These are phyloP conservation scores for Krasilnikovozyma curviuscula DNA, from an alignment of 768 basidiomycete genomes.

Conservation along the genomic window DNA sequence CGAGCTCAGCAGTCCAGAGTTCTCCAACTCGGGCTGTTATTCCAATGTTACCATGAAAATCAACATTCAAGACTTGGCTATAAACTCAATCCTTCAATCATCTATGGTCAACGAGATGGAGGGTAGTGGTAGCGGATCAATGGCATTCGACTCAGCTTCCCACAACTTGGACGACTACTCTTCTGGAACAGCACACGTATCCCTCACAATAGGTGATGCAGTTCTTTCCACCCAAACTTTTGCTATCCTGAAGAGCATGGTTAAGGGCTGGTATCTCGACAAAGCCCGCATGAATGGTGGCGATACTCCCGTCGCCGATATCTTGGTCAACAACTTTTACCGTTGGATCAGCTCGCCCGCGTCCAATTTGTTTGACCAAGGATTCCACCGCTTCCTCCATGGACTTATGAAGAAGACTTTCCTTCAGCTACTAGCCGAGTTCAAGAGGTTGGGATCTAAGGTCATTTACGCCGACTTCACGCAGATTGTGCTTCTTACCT, in stretches of 20 bases:
- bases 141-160: constrained; percentile 81
- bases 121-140: constrained; percentile 67
- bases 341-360: constrained; percentile 77
- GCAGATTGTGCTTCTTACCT: constrained; percentile 71
- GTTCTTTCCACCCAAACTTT: constrained; percentile 76
- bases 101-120: constrained; percentile 92
- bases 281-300: constrained; percentile 44
- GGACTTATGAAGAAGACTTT: constrained; percentile 96
- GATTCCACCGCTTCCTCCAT: constrained; percentile 78
- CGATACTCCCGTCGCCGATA: constrained; percentile 34
- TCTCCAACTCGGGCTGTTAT: constrained; percentile 66
- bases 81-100: constrained; percentile 84
- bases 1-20: constrained; percentile 66
- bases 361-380: constrained; percentile 76
- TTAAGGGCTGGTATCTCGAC: constrained; percentile 79
- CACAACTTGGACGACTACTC: constrained; percentile 79
- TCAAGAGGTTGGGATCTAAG: constrained; percentile 79
- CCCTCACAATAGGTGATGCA: constrained; percentile 71
- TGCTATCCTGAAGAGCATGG: constrained; percentile 60
- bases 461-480: constrained; percentile 89
- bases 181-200: constrained; percentile 37
- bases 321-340: constrained; percentile 79
- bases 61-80: constrained; percentile 73
- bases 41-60: constrained; percentile 83
- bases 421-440: constrained; percentile 88